Evolutionary conservation across 228 moss, liverwort and hornwort genomes (phyloP).

Genomic region (Sphagnum magellanicum): DNA sequence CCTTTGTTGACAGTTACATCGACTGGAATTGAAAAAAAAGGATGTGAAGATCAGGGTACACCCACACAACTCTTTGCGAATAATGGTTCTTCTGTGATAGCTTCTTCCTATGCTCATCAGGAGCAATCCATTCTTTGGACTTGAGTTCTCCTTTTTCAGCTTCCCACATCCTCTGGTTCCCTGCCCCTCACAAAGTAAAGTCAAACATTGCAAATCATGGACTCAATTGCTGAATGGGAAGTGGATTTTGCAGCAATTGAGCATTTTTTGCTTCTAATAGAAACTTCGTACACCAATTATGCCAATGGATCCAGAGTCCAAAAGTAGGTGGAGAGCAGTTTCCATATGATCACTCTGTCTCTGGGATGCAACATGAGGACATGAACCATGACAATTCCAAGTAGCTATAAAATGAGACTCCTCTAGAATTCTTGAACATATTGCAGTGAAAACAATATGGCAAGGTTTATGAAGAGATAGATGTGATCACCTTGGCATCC

Average conservation of each 20-base stretch:
- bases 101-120: slow-evolving; percentile 36
- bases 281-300: background rate
- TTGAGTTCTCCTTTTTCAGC: slow-evolving; percentile 48
- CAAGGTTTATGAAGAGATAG: background rate
- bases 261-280: too few relatives aligned
- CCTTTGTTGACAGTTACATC: too few relatives aligned
- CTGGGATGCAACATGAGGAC: too few relatives aligned
- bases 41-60: background rate
- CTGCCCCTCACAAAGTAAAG: background rate
- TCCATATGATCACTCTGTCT: background rate
- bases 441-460: too few relatives aligned
- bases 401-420: too few relatives aligned
- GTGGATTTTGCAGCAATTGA: too few relatives aligned
- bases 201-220: too few relatives aligned
- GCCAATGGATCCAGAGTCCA: background rate
- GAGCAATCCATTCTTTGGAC: slow-evolving; percentile 31
- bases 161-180: slow-evolving; percentile 61
- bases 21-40: background rate
- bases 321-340: background rate
- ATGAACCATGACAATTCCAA: too few relatives aligned
- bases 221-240: too few relatives aligned
- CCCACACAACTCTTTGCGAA: slow-evolving; percentile 46
- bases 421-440: too few relatives aligned
- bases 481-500: slow-evolving; percentile 41
- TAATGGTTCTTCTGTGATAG: slow-evolving; percentile 32